Evolutionary conservation across 2,329 filamentous ascomycete genomes (phyloP).

Genomic region (Paecilomyces sp.): DNA sequence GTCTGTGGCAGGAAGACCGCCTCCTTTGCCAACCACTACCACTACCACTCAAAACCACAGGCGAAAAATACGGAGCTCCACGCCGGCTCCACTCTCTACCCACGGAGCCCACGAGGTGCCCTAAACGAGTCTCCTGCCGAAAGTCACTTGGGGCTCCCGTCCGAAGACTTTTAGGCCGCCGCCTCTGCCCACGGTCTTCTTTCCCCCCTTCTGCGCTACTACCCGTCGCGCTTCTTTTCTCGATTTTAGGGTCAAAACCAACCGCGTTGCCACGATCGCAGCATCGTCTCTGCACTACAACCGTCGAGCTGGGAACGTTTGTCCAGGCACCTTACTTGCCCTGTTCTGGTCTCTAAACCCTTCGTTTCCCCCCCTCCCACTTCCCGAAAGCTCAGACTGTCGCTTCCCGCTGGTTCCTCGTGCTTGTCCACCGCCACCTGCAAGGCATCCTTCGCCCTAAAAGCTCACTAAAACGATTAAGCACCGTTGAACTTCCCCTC

Average conservation of each 20-base stretch:
- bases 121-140: constrained; percentile 18
- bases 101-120: constrained; percentile 33
- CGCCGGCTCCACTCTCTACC: constrained; percentile 23
- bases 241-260: constrained; percentile 25
- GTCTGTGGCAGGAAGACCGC: background rate
- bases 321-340: constrained; percentile 6
- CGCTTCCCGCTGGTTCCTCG: constrained; percentile 25
- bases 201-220: constrained; percentile 14
- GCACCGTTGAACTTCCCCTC: constrained; percentile 16
- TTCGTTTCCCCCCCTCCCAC: constrained; percentile 7
- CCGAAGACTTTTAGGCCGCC: constrained; percentile 24
- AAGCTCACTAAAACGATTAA: constrained; percentile 32
- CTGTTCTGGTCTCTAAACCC: constrained; percentile 13
- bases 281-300: constrained; percentile 11
- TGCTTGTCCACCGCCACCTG: constrained; percentile 28
- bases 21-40: constrained; percentile 1
- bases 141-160: constrained; percentile 11
- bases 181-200: constrained; percentile 18
- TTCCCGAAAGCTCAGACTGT: constrained; percentile 9
- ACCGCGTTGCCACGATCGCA: constrained; percentile 18
- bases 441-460: constrained; percentile 30
- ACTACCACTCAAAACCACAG: background rate
- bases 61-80: constrained; percentile 18
- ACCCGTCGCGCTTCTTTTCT: constrained; percentile 14
- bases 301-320: constrained; percentile 6